phyloP scores from a whole-genome alignment of 352 stramenopile genomes.

The Hyaloperonospora brassicae region DNA sequence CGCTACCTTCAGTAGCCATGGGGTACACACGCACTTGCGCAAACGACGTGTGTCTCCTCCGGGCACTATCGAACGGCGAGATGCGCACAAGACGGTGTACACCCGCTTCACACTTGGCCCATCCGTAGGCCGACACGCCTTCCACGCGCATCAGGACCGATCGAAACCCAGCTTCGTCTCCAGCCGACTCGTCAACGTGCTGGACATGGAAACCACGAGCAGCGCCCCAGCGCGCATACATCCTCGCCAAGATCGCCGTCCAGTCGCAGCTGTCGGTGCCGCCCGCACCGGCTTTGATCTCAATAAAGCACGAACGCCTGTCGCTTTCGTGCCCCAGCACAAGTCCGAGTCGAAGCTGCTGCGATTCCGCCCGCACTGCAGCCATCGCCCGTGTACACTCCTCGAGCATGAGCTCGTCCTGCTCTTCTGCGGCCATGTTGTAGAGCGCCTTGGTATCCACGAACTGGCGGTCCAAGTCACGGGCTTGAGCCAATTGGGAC shows the following conservation, averaged over 20 bases:
- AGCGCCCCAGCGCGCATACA: conserved; percentile 87
- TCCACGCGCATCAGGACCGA: conserved; percentile 52
- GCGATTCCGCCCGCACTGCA: conserved; percentile 29
- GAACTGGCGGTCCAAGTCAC: conserved; percentile 37
- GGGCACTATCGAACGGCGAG: conserved; percentile 93
- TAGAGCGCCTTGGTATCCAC: conserved; percentile 62
- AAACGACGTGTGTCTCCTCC: conserved; percentile 92
- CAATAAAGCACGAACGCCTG: conserved; percentile 58
- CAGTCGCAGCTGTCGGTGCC: conserved; percentile 95
- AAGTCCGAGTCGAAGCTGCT: conserved; percentile 54
- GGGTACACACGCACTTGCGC: conserved; percentile 80
- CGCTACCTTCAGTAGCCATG: conserved; percentile 31
- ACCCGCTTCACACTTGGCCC: conserved; percentile 90
- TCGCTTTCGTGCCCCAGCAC: conserved; percentile 55
- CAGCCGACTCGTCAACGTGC: conserved; percentile 81
- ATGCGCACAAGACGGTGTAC: conserved; percentile 93
- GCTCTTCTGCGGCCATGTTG: conserved; percentile 50
- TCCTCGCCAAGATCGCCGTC: conserved; percentile 91
- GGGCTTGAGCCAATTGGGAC: conserved; percentile 29
- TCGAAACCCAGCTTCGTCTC: conserved; percentile 64
- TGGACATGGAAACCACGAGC: conserved; percentile 55
- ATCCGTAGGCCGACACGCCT: conserved; percentile 86
- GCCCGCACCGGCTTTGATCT: conserved; percentile 76
- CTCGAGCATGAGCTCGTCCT: conserved; percentile 38
- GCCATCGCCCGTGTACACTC: conserved; percentile 45